Conservation (phyloP, 345 rosid species). For the Salix udensis region DNA sequence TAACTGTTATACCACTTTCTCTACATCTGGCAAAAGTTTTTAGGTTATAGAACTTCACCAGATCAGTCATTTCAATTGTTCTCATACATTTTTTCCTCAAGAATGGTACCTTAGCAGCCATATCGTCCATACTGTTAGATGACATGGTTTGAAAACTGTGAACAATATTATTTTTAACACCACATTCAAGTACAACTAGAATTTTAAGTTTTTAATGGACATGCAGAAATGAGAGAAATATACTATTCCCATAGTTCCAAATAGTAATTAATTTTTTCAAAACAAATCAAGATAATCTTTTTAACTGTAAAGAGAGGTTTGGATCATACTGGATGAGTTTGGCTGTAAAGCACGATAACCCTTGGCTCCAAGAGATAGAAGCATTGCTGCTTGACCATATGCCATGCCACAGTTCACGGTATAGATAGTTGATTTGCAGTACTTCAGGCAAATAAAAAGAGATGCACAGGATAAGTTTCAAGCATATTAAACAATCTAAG, state of each 20-base stretch:
- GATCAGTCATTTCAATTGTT: not conserved
- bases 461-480: conserved; percentile 8
- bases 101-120: not conserved
- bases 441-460: conserved; percentile 36
- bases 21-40: not conserved
- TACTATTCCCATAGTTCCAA: not conserved
- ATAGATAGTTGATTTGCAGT: conserved; percentile 61
- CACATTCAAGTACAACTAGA: not conserved
- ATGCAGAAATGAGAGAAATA: not conserved
- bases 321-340: conserved; percentile 61
- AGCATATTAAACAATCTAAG: conserved; percentile 1
- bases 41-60: not conserved
- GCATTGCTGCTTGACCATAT: conserved; percentile 94
- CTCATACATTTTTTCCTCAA: not conserved
- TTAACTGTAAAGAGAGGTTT: conserved; percentile 11
- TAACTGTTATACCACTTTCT: not conserved
- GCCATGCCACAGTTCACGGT: conserved; percentile 87
- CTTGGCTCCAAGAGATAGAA: conserved; percentile 72
- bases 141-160: not conserved
- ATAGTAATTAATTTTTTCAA: not conserved
- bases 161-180: not conserved
- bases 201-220: not conserved
- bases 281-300: conserved; percentile 2
- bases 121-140: not conserved
- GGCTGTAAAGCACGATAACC: conserved; percentile 75